Evolutionary conservation across 2,329 filamentous ascomycete species (phyloP), one percentile per base, ranked within the genome.

Genomic region (Teratosphaeria nubilosa): DNA sequence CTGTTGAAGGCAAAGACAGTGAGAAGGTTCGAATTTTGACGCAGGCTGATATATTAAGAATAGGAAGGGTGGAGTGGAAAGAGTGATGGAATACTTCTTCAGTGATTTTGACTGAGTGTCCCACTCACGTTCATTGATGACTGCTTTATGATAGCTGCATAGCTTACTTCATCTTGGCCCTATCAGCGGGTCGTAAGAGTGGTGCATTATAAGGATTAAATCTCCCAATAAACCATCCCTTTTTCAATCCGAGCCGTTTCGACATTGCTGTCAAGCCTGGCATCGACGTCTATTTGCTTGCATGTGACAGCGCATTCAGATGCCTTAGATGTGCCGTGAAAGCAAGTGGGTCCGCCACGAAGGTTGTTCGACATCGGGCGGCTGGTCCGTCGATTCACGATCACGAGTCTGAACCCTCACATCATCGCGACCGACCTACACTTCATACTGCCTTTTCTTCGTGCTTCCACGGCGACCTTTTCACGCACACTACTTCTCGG

Each of bases 21-120:
- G 71, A 83, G 78, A 77, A 82, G 71, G 74, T 82, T 60, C 88
- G 86, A 86, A 66, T 83, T 10, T 24, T 91, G 31, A 79, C 79
- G 41, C 74, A 78, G 65, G 68, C 67, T 22, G 87, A 90, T 59
- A 86, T 91, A 66, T 72, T 89, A n/a, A 78, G 76, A 64, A 69
- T 88, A 60, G 87, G 86, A n/a, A 79, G 80, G 65, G 80, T 78
- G 22, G 83, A 78, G 64, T 74, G 73, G 73, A 67, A 65, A 56
- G 60, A 27, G 14, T n/a, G 20, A 27, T 45, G n/a, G 41, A 22
- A 20, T 41, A 10, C 14, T n/a, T 54, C 20, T 5, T 22, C 41
- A 9, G 41, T 48, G n/a, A n/a, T 48, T 16, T 45, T 45, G n/a
- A 11, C n/a, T 30, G 27, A 30, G 27, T 30, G 27, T 30, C 27